Percentiles rank a stretch among this genome's conserved stretches.
Conservation (phyloP, 176 grass and related monocot species). For the Ensete ventricosum region DNA sequence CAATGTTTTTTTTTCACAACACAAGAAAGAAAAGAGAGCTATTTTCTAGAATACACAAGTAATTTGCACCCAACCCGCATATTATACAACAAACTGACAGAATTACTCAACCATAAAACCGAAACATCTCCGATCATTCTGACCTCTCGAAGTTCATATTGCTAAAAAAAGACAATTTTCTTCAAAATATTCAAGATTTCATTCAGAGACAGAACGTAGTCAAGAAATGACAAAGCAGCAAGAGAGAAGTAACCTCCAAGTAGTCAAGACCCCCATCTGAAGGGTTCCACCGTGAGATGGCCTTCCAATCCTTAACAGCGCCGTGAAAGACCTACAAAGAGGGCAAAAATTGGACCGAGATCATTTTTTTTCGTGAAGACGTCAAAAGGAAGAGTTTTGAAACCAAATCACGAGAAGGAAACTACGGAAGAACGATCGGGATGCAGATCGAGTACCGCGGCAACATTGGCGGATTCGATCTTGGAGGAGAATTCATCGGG, state of each 20-base stretch:
- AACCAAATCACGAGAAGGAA: neutral
- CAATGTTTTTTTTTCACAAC: no score
- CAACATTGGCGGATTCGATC: slow-evolving; percentile 6
- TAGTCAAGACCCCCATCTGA: slow-evolving; percentile 70
- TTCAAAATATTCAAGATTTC: no score
- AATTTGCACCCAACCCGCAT: neutral
- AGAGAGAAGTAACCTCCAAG: slow-evolving; percentile 44
- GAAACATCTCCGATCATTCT: neutral
- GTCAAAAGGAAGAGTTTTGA: neutral
- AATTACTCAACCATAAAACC: neutral
- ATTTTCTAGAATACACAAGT: neutral
- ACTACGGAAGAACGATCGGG: neutral
- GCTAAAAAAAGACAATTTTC: neutral
- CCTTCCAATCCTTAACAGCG: slow-evolving; percentile 40
- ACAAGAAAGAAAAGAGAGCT: no score
- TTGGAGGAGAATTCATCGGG: slow-evolving; percentile 8
- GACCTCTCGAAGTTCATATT: no score
- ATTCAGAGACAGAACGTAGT: neutral
- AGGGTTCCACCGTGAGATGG: slow-evolving; percentile 63
- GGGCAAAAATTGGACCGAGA: neutral
- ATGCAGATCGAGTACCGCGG: slow-evolving; percentile 4
- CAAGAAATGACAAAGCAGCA: neutral
- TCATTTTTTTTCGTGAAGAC: neutral
- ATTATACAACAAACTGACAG: neutral
- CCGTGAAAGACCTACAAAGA: slow-evolving; percentile 52